Evolutionary conservation across 208 protist species (phyloP).

Genomic region (Strigomonas oncopelti): DNA sequence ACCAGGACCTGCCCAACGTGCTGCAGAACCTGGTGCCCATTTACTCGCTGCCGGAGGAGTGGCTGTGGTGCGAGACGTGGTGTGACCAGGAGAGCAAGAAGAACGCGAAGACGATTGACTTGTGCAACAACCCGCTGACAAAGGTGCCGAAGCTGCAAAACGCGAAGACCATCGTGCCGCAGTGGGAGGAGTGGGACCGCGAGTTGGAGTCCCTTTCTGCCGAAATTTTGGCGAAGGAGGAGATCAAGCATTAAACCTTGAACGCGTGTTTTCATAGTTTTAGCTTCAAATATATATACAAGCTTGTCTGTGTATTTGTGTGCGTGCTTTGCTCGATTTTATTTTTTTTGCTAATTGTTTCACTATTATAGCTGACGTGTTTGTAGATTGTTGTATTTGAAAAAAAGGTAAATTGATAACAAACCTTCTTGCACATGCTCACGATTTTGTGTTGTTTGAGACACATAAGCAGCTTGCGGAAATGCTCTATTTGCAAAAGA

Average conservation of each 20-base stretch:
- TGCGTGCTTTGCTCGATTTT: not conserved
- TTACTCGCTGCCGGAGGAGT: conserved; percentile 96
- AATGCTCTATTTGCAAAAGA: too few relatives aligned
- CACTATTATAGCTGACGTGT: too few relatives aligned
- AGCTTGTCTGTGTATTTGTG: not conserved
- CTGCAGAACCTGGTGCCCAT: conserved; percentile 92
- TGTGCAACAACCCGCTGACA: conserved; percentile 97
- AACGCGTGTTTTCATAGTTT: too few relatives aligned
- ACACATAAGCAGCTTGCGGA: too few relatives aligned
- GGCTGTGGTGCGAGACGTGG: conserved; percentile 99
- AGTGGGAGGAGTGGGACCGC: conserved; percentile 87
- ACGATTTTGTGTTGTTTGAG: too few relatives aligned
- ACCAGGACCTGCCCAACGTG: conserved; percentile 98
- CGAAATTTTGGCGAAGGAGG: not conserved
- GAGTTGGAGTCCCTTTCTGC: conserved; percentile 45
- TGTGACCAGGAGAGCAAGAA: conserved; percentile 90
- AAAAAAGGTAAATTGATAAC: too few relatives aligned
- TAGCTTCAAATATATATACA: too few relatives aligned
- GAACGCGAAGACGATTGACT: conserved; percentile 96
- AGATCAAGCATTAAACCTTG: not conserved
- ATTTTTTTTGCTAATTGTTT: not conserved
- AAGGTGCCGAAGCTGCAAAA: conserved; percentile 95
- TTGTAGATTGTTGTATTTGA: too few relatives aligned
- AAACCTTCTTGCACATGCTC: too few relatives aligned
- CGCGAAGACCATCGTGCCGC: conserved; percentile 86